Evolutionary conservation across 2,329 filamentous ascomycete genomes (phyloP).

Genomic region (Mariannaea elegans): DNA sequence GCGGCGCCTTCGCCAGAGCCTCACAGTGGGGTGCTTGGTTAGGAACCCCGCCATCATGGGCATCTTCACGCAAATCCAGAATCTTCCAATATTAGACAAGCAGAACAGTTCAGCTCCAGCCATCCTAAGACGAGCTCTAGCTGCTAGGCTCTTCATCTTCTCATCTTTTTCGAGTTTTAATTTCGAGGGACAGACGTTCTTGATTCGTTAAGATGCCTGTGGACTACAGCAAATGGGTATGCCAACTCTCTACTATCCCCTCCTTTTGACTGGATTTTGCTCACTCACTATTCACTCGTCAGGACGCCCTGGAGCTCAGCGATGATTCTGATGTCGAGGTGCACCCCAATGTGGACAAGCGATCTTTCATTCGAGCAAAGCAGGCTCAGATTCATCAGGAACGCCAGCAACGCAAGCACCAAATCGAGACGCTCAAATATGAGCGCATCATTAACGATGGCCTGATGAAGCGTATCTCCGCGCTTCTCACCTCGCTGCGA

Average conservation of each 20-base stretch:
- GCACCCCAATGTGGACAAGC: conserved; percentile 98
- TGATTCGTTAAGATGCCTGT: conserved; percentile 55
- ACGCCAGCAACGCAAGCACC: conserved; percentile 82
- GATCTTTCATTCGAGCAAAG: conserved; percentile 97
- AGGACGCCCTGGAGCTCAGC: conserved; percentile 93
- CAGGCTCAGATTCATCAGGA: conserved; percentile 97
- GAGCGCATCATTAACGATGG: conserved; percentile 94
- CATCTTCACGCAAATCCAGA: conserved; percentile 37
- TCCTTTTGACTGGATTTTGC: not conserved
- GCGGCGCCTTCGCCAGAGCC: not conserved
- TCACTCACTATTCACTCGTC: conserved; percentile 22
- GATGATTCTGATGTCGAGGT: conserved; percentile 99
- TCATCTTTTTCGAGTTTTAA: not conserved
- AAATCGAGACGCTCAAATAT: conserved; percentile 92
- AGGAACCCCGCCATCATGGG: conserved; percentile 39
- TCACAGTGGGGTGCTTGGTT: conserved; percentile 34
- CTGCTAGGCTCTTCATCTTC: not conserved
- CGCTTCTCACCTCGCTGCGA: conserved; percentile 77
- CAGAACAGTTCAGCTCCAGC: not conserved
- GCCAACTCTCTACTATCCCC: conserved; percentile 25
- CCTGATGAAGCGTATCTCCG: conserved; percentile 83
- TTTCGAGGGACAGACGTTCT: not conserved
- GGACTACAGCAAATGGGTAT: conserved; percentile 75
- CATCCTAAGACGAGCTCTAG: not conserved
- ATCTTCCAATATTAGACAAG: conserved; percentile 34